Percentiles rank a stretch among this genome's conserved stretches.
Conservation (phyloP, 2,329 filamentous ascomycete species). For the Magnaporthales sp. region DNA sequence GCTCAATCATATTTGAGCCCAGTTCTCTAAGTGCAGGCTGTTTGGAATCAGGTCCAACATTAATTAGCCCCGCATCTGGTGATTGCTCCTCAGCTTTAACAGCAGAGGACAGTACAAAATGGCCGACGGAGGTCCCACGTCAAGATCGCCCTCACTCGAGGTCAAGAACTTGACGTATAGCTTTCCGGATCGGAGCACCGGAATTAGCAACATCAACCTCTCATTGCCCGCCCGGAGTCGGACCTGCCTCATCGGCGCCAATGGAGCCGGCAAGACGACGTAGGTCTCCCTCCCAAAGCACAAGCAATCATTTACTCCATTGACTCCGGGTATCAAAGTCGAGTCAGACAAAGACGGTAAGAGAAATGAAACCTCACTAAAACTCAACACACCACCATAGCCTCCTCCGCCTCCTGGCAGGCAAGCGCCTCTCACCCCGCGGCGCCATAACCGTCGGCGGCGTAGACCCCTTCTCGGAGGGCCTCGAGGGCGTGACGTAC, state of each 20-base stretch:
- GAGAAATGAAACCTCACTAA: background rate
- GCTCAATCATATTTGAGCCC: background rate
- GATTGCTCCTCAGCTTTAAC: background rate
- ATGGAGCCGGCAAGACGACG: conserved; percentile 35
- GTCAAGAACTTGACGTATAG: conserved; percentile 75
- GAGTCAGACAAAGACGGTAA: background rate
- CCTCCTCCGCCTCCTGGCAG: conserved; percentile 81
- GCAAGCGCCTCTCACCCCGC: conserved; percentile 82
- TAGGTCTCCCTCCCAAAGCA: background rate
- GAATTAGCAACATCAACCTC: conserved; percentile 65
- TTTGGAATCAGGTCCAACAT: background rate
- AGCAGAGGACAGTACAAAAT: conserved; percentile 2
- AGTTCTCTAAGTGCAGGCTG: background rate
- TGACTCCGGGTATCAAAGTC: background rate
- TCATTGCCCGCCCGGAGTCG: conserved; percentile 74
- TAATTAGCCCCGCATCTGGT: background rate
- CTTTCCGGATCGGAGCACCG: conserved; percentile 79
- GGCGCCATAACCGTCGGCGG: conserved; percentile 69
- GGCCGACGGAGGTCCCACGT: background rate
- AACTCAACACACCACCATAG: background rate
- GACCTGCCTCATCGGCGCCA: conserved; percentile 89
- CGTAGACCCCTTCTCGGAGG: conserved; percentile 84
- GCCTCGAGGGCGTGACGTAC: conserved; percentile 90
- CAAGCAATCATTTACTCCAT: background rate
- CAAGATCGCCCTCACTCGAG: conserved; percentile 50